These are phyloP conservation scores for Candida michaelii DNA, from an alignment of 805 yeast species.

Conservation along the genomic window DNA sequence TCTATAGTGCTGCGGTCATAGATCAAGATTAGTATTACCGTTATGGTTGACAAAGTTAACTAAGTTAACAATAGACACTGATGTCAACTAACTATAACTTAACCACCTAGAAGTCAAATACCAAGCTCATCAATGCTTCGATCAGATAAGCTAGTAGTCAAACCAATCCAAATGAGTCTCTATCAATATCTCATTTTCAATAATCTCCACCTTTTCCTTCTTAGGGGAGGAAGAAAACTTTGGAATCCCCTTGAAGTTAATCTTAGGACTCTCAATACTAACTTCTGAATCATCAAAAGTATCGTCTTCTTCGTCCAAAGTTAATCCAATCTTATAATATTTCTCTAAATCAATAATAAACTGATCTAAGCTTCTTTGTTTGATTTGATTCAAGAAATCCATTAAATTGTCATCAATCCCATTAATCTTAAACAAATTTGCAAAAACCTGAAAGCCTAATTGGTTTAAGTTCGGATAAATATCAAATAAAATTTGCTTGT, in stretches of 20 bases:
- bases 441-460: slow-evolving; percentile 42
- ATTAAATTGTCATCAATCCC: slow-evolving; percentile 33
- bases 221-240: background rate
- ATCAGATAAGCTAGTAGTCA: slow-evolving; percentile 10
- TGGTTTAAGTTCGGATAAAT: slow-evolving; percentile 42
- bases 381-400: slow-evolving; percentile 22
- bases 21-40: too few relatives aligned
- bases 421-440: slow-evolving; percentile 38
- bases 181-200: slow-evolving; percentile 12
- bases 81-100: too few relatives aligned
- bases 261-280: background rate
- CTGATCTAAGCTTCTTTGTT: slow-evolving; percentile 33
- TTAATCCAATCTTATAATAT: slow-evolving; percentile 41
- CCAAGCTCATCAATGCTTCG: too few relatives aligned
- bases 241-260: background rate
- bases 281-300: slow-evolving; percentile 14
- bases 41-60: background rate
- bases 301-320: slow-evolving; percentile 38
- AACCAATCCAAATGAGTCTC: slow-evolving; percentile 18
- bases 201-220: slow-evolving; percentile 4
- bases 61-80: too few relatives aligned
- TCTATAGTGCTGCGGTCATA: too few relatives aligned
- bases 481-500: slow-evolving; percentile 45
- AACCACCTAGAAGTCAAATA: too few relatives aligned
- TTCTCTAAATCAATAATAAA: slow-evolving; percentile 29